Percentiles rank a stretch among this genome's conserved stretches.
Evolutionary conservation across 2,329 filamentous ascomycete genomes (phyloP).

Genomic region (Zasmidium angulare): DNA sequence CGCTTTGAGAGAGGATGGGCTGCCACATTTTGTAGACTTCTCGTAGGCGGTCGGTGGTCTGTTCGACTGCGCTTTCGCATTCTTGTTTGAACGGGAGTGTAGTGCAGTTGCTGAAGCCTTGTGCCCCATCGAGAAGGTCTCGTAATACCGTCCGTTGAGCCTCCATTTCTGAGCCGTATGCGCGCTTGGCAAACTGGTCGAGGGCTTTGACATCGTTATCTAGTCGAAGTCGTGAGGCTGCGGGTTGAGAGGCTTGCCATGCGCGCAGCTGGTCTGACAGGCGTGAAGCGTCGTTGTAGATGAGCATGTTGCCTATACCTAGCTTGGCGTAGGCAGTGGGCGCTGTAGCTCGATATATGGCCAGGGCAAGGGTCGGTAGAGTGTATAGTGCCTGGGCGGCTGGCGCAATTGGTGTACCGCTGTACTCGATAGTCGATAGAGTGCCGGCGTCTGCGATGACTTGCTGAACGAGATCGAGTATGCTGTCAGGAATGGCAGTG

Average conservation of each 20-base stretch:
- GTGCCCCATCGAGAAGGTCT: constrained; percentile 62
- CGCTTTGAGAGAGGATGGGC: constrained; percentile 58
- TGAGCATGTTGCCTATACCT: constrained; percentile 59
- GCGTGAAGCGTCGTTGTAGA: constrained; percentile 64
- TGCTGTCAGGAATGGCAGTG: constrained; percentile 79
- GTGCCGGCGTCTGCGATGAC: constrained; percentile 48
- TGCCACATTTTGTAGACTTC: constrained; percentile 59
- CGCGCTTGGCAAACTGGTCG: constrained; percentile 59
- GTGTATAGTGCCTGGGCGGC: constrained; percentile 69
- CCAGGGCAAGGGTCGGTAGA: constrained; percentile 69
- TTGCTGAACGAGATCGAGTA: constrained; percentile 66
- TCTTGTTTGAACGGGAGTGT: constrained; percentile 58
- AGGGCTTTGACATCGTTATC: constrained; percentile 56
- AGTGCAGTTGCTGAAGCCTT: constrained; percentile 62
- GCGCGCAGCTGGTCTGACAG: constrained; percentile 55
- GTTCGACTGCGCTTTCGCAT: constrained; percentile 60
- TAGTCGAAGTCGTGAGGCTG: constrained; percentile 47
- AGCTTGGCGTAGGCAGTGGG: constrained; percentile 69
- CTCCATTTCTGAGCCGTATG: constrained; percentile 65
- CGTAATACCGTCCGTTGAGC: constrained; percentile 62
- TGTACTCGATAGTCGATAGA: constrained; percentile 53
- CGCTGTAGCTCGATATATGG: constrained; percentile 77
- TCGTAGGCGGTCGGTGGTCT: constrained; percentile 58
- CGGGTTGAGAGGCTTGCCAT: constrained; percentile 47
- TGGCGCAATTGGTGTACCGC: constrained; percentile 59